phyloP scores from a whole-genome alignment of 1,284 basidiomycete genomes.

The Moniliophthora roreri region DNA sequence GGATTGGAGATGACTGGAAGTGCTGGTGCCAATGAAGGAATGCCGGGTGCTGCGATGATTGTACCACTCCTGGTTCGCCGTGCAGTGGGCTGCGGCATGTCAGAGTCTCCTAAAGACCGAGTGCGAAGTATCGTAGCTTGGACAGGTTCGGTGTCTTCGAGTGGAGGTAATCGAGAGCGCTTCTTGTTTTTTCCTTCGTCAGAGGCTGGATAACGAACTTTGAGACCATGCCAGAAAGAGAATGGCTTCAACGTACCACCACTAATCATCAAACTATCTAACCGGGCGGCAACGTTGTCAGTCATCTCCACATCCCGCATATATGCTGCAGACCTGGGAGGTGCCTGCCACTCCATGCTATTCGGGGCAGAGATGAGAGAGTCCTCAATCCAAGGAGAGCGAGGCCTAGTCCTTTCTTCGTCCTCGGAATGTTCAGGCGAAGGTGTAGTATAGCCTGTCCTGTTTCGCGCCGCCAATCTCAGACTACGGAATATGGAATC shows the following conservation, averaged over 20 bases:
- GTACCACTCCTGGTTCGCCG: slow-evolving; percentile 18
- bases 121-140: not conserved
- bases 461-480: slow-evolving; percentile 4
- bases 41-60: slow-evolving; percentile 6
- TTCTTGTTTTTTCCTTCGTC: not conserved
- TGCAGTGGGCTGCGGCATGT: slow-evolving; percentile 1
- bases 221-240: not conserved
- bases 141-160: not conserved
- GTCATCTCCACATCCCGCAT: slow-evolving; percentile 7
- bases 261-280: slow-evolving; percentile 14
- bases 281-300: slow-evolving; percentile 10
- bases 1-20: slow-evolving; percentile 5
- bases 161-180: not conserved
- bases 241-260: not conserved
- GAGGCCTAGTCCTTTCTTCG: slow-evolving; percentile 4
- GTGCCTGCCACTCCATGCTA: slow-evolving; percentile 13
- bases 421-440: slow-evolving; percentile 9
- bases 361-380: slow-evolving; percentile 43
- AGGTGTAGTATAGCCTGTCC: slow-evolving; percentile 13
- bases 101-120: not conserved
- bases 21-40: slow-evolving; percentile 3
- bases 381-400: slow-evolving; percentile 40
- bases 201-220: not conserved
- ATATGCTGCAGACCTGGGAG: slow-evolving; percentile 15
- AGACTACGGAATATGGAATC: slow-evolving; percentile 3